Evolutionary conservation across 1,139 yeast genomes (phyloP).

Genomic region (Suhomyces taliae): DNA sequence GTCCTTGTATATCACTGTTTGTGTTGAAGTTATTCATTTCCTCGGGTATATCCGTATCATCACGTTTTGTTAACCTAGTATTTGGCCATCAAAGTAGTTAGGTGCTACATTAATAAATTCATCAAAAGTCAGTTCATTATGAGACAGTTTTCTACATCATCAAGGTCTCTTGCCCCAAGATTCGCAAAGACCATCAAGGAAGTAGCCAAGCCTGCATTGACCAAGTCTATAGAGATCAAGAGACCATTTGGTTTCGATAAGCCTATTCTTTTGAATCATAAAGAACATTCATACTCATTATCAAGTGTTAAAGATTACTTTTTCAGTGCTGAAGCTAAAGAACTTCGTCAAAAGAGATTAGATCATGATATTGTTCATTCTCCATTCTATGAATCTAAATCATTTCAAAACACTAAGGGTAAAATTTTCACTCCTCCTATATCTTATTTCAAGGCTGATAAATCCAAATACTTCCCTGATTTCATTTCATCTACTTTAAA

Average conservation of each 20-base stretch:
- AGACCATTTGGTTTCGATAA: slow-evolving; percentile 43
- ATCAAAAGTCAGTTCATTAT: background rate
- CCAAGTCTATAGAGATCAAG: slow-evolving; percentile 22
- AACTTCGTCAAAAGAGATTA: slow-evolving; percentile 53
- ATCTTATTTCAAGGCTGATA: slow-evolving; percentile 72
- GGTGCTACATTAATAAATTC: background rate
- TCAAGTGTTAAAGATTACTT: slow-evolving; percentile 25
- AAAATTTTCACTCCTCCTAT: slow-evolving; percentile 81
- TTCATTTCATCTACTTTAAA: slow-evolving; percentile 60
- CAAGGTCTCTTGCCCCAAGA: slow-evolving; percentile 10
- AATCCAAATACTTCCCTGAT: slow-evolving; percentile 84
- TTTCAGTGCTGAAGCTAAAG: slow-evolving; percentile 45
- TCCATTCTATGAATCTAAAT: slow-evolving; percentile 82
- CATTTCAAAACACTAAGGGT: slow-evolving; percentile 78
- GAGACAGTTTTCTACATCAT: slow-evolving; percentile 5
- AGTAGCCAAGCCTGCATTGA: slow-evolving; percentile 20
- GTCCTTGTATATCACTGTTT: too few relatives aligned
- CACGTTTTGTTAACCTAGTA: background rate
- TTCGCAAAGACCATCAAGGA: slow-evolving; percentile 18
- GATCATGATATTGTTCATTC: slow-evolving; percentile 82
- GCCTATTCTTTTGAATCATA: slow-evolving; percentile 32
- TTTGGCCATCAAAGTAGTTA: background rate
- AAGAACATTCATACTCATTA: slow-evolving; percentile 21
- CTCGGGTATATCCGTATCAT: background rate
- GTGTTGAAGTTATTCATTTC: too few relatives aligned